Percentiles rank a stretch among this genome's conserved stretches.
phyloP scores from a whole-genome alignment of 2,329 filamentous ascomycete genomes.

The Xylariomycetidae sp. region DNA sequence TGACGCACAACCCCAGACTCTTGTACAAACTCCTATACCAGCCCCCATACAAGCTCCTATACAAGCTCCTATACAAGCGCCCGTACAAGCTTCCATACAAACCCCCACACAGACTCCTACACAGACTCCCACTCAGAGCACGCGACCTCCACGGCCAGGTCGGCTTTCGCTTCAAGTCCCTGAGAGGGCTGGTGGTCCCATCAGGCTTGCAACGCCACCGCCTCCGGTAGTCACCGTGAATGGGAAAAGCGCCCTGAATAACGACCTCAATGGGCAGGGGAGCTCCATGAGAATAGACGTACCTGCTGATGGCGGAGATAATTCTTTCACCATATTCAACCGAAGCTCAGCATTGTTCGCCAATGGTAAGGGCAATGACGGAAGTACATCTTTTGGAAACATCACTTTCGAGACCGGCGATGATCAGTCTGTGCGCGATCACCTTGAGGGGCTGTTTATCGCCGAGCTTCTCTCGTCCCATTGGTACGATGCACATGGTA shows the following conservation, averaged over 20 bases:
- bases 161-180: constrained; percentile 60
- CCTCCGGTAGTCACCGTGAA: constrained; percentile 49
- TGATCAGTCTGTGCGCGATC: too few relatives aligned
- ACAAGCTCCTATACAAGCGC: too few relatives aligned
- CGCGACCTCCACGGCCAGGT: constrained; percentile 35
- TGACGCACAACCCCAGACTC: too few relatives aligned
- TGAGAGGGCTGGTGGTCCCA: constrained; percentile 53
- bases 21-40: too few relatives aligned
- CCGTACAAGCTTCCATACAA: too few relatives aligned
- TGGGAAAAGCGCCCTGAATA: constrained; percentile 30
- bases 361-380: too few relatives aligned
- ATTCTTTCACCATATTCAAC: constrained; percentile 19
- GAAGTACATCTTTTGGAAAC: too few relatives aligned
- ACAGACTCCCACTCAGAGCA: constrained; percentile 16
- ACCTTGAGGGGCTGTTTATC: constrained; percentile 52
- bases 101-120: constrained; percentile 9
- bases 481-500: constrained; percentile 48
- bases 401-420: too few relatives aligned
- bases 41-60: too few relatives aligned
- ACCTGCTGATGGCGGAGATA: constrained; percentile 2
- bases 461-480: constrained; percentile 43
- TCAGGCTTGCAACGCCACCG: constrained; percentile 58
- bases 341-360: constrained; percentile 20
- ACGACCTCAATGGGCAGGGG: background rate
- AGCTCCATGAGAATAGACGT: too few relatives aligned